Evolutionary conservation across 2,329 filamentous ascomycete genomes (phyloP).

Genomic region (Macrophomina phaseolina): DNA sequence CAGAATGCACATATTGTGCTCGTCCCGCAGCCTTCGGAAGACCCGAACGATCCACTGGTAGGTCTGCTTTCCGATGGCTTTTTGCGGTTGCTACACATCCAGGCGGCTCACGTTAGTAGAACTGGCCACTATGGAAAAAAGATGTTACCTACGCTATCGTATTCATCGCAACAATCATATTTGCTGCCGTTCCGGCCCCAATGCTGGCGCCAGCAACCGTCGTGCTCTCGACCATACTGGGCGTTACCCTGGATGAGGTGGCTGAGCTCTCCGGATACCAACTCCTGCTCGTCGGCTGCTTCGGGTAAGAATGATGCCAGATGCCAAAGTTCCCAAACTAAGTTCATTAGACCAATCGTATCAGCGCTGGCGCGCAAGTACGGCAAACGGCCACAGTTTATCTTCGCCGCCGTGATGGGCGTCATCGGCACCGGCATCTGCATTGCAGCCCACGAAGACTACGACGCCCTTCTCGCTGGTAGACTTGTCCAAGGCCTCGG

Average conservation of each 20-base stretch:
- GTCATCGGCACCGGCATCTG: conserved; percentile 41
- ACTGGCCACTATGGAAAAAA: conserved; percentile 36
- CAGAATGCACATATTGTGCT: conserved; percentile 34
- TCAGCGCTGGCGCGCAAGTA: conserved; percentile 44
- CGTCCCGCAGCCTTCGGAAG: conserved; percentile 35
- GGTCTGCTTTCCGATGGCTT: neutral
- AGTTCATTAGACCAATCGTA: conserved; percentile 33
- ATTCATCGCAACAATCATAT: conserved; percentile 37
- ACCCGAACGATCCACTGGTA: conserved; percentile 36
- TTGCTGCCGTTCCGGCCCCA: conserved; percentile 35
- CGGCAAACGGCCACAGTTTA: conserved; percentile 43
- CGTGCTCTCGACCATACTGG: conserved; percentile 32
- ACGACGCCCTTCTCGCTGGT: conserved; percentile 41
- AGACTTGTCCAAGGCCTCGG: conserved; percentile 42
- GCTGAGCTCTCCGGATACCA: conserved; percentile 36
- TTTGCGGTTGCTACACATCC: neutral
- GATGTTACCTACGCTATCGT: conserved; percentile 33
- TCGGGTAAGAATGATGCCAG: conserved; percentile 30
- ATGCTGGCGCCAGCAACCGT: conserved; percentile 37
- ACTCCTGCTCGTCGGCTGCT: conserved; percentile 34
- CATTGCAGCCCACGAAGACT: conserved; percentile 39
- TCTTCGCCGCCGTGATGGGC: conserved; percentile 40
- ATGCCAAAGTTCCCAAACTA: neutral
- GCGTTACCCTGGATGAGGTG: conserved; percentile 36
- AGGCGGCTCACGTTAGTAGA: conserved; percentile 25